These are phyloP conservation scores for Geum urbanum DNA, from an alignment of 306 rosid genomes.

Conservation along the genomic window DNA sequence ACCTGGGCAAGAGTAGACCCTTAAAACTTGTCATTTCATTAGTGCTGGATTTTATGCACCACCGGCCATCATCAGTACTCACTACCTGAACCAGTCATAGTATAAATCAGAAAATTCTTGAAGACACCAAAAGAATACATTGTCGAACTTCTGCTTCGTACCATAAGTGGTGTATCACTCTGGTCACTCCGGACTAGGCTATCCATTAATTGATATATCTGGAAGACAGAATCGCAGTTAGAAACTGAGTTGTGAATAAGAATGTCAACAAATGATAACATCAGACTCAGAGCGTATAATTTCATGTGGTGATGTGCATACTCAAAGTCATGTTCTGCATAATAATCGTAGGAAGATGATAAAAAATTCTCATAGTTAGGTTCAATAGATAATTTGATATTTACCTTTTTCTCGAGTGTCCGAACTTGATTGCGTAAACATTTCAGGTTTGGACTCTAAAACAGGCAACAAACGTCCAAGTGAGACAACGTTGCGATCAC, in stretches of 20 bases:
- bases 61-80: slow-evolving; percentile 79
- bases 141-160: slow-evolving; percentile 41
- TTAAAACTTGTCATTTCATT: slow-evolving; percentile 50
- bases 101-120: slow-evolving; percentile 25
- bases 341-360: no score
- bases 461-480: slow-evolving; percentile 18
- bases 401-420: slow-evolving; percentile 73
- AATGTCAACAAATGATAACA: not conserved
- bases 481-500: not conserved
- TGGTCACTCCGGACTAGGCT: slow-evolving; percentile 53
- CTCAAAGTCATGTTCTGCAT: not conserved
- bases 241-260: not conserved
- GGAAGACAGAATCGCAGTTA: slow-evolving; percentile 24
- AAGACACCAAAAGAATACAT: slow-evolving; percentile 14
- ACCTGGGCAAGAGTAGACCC: slow-evolving; percentile 88
- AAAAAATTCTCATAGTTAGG: no score
- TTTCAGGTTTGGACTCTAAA: slow-evolving; percentile 66
- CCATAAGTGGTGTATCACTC: slow-evolving; percentile 55
- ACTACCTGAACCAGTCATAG: slow-evolving; percentile 60
- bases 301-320: not conserved
- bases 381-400: no score
- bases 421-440: slow-evolving; percentile 63
- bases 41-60: slow-evolving; percentile 68
- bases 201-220: slow-evolving; percentile 75
- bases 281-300: not conserved